phyloP scores from a whole-genome alignment of 352 stramenopile genomes.

The Pythium brachiatum region DNA sequence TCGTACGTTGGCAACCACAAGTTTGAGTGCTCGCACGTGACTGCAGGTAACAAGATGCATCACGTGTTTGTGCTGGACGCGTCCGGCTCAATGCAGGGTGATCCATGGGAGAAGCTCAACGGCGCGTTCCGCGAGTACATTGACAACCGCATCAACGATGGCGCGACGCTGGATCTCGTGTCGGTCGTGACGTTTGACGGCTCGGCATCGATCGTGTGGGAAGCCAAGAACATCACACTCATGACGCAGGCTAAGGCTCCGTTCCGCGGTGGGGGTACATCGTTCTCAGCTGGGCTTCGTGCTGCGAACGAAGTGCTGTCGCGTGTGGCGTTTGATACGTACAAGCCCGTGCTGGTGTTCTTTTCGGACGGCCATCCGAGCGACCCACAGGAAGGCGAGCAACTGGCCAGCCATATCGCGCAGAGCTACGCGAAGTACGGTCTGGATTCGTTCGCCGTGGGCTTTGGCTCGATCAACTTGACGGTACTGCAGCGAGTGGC shows the following conservation, averaged over 20 bases:
- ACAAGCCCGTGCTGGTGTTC: slow-evolving; percentile 74
- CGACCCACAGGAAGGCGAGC: slow-evolving; percentile 41
- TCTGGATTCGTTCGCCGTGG: slow-evolving; percentile 60
- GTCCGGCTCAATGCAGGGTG: slow-evolving; percentile 69
- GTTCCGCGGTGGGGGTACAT: slow-evolving; percentile 51
- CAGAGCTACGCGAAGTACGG: slow-evolving; percentile 55
- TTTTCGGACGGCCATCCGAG: slow-evolving; percentile 70
- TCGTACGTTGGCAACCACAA: slow-evolving; percentile 64
- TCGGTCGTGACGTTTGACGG: slow-evolving; percentile 70
- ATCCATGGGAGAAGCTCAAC: slow-evolving; percentile 54
- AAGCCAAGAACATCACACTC: slow-evolving; percentile 49
- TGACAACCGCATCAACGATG: slow-evolving; percentile 56
- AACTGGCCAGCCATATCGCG: slow-evolving; percentile 52
- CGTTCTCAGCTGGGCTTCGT: slow-evolving; percentile 49
- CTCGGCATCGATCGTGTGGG: slow-evolving; percentile 37
- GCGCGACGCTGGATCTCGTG: slow-evolving; percentile 55
- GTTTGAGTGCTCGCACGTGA: slow-evolving; percentile 68
- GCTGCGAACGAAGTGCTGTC: slow-evolving; percentile 68
- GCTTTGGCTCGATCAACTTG: slow-evolving; percentile 69
- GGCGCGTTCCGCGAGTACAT: slow-evolving; percentile 60
- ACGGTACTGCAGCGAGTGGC: slow-evolving; percentile 52
- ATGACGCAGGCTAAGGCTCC: slow-evolving; percentile 29
- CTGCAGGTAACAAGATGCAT: slow-evolving; percentile 51
- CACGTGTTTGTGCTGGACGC: slow-evolving; percentile 79
- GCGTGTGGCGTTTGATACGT: slow-evolving; percentile 49